These are phyloP conservation scores for Saccharomycopsis malanga DNA, from an alignment of 805 yeast genomes.

Conservation along the genomic window DNA sequence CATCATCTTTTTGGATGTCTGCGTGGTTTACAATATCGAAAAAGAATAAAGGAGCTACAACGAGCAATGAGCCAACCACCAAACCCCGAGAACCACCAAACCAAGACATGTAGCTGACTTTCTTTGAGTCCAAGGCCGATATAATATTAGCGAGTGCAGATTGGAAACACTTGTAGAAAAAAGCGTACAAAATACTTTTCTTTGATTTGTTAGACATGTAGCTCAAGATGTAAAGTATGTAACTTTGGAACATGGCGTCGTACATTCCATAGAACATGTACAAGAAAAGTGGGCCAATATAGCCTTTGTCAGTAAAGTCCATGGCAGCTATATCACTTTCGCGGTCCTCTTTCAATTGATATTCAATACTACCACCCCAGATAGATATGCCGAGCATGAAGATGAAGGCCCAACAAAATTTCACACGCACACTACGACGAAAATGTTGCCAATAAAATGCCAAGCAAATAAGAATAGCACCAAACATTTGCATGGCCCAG, in stretches of 20 bases:
- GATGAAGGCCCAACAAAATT: conserved; percentile 37
- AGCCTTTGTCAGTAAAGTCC: conserved; percentile 41
- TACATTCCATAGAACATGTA: conserved; percentile 55
- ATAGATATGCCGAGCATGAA: conserved; percentile 35
- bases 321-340: conserved; percentile 29
- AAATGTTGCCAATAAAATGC: conserved; percentile 39
- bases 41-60: conserved; percentile 42
- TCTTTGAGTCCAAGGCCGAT: conserved; percentile 48
- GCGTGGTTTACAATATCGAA: conserved; percentile 41
- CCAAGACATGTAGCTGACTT: conserved; percentile 32
- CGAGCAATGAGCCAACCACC: conserved; percentile 38
- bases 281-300: conserved; percentile 54
- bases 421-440: conserved; percentile 40
- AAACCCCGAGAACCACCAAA: conserved; percentile 50
- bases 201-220: conserved; percentile 51
- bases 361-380: conserved; percentile 32
- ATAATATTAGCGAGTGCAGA: conserved; percentile 57
- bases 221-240: conserved; percentile 52
- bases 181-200: conserved; percentile 49
- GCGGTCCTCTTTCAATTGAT: conserved; percentile 33
- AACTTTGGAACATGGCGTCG: conserved; percentile 57
- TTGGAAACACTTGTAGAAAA: conserved; percentile 58
- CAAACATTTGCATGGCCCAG: conserved; percentile 55
- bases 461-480: conserved; percentile 44
- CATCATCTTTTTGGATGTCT: conserved; percentile 25